Base-by-base conservation (phyloP, 2,329 filamentous ascomycete genomes). In the Pseudogymnoascus destructans region DNA sequence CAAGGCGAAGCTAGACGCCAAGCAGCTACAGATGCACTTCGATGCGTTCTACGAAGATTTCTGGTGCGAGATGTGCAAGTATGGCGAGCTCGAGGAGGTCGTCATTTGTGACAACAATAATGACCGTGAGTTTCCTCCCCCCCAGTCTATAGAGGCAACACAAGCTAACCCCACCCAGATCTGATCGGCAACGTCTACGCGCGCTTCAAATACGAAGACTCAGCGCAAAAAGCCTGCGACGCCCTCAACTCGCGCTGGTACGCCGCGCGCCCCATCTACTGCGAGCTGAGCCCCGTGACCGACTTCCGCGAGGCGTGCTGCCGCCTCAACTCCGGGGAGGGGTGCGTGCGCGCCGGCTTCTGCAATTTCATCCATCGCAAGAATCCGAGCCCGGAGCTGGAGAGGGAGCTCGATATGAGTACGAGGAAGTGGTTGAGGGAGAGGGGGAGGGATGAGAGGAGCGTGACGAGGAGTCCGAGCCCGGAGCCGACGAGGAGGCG, bases 81-180 rank as follows among this genome's bases (percentile, higher is more conserved):
- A 95, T 72, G 93, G 93, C 65, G 89, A 97, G 75, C 79, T 97
- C 33, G 93, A 98, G 75, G 93, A 98, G 76, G 82, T 98, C 10
- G 93, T 98, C 10, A 92, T 98, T 2, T 98, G 93, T 75, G 93
- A 98, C 76, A 98, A 98, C 74, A 97, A 97, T 75, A 98, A 98
- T 75, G 93, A 98, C 71, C 92, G 85, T 88, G 72, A 66, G 84
- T 81, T 15, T 17, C 57, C 25, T 32, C 9, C 9, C 54, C 11
- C 25, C 32, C 21, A 33, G n/a, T 46, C 40, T 1, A n/a, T n/a
- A n/a, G n/a, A n/a, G n/a, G n/a, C n/a, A 13, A 21, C 57, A n/a
- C 30, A n/a, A 17, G 27, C 46, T 30, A 57, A 21, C 57, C 15
- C 15, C 11, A 27, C 27, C 30, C 64, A 89, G 86, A 98, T 75